Evolutionary conservation across 192 early-diverging fungal genomes (phyloP), one percentile per base, ranked within the genome.

Genomic region (Dissophora globulifera): DNA sequence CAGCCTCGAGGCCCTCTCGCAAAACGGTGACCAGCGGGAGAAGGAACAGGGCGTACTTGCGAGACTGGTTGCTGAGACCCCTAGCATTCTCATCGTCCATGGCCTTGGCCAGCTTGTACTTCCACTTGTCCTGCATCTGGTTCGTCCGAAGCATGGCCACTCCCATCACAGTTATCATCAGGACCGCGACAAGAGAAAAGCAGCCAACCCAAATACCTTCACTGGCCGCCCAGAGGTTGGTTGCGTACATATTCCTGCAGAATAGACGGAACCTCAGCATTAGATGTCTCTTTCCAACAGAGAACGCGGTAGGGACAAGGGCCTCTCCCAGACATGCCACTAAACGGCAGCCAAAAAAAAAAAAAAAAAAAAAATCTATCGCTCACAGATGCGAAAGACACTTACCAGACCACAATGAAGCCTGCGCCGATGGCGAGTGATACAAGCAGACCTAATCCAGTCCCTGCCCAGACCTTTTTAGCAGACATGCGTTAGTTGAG

Each of bases 11-110:
- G 0, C 92, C 93, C 82, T 97, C 95, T 30, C 95, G 81, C 31
- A 93, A 59, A 6, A 97, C 88, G 1, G 94, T 94, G 33, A 94
- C 78, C 40, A 94, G 93, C 2, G 95, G 94, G n/a, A 97, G 79
- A 40, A 93, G 67, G 66, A 95, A 89, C 43, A 97, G 89, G 16
- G 90, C 82, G 55, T 89, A 92, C 40, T 82, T 81, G 45, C 83
- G 69, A 23, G 71, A 75, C 22, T 54, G 62, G 43, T 75, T 75
- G 1, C 71, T 62, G 23, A 75, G 62, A 26, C 80, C 80, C 2
- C 40, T 53, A 30, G 69, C 67, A 48, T 86, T 81, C 50, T 79
- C 75, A 35, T 78, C 62, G 27, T 81, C 78, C 69, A 92, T 83
- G n/a, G 87, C 83, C 9, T 78, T 60, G 9, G 74, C 42, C 17